phyloP scores from a whole-genome alignment of 768 basidiomycete species.

The Trametopsis cervina region DNA sequence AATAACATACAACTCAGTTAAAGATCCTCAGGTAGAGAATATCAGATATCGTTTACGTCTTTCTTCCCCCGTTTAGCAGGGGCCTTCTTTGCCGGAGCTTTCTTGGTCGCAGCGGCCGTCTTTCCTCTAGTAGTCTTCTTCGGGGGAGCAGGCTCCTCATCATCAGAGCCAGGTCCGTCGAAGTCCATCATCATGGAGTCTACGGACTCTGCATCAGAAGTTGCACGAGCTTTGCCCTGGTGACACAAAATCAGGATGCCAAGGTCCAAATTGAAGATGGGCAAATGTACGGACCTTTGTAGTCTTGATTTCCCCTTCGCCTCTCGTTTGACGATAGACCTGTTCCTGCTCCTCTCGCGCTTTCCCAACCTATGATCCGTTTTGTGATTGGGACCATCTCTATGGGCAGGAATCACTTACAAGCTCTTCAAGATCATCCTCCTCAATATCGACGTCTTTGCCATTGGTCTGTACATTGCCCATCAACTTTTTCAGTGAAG shows the following conservation, averaged over 20 bases:
- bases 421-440: constrained; percentile 68
- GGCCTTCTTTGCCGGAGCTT: constrained; percentile 28
- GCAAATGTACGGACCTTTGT: neutral
- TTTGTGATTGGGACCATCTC: neutral
- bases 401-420: constrained; percentile 32
- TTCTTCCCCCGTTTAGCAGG: constrained; percentile 48
- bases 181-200: constrained; percentile 81
- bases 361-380: constrained; percentile 44
- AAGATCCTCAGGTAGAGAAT: neutral
- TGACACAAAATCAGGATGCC: too few relatives aligned
- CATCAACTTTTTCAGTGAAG: constrained; percentile 53
- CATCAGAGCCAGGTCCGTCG: constrained; percentile 50
- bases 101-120: constrained; percentile 24
- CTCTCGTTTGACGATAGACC: constrained; percentile 30
- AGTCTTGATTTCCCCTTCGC: neutral
- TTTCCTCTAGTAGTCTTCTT: constrained; percentile 26
- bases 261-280: too few relatives aligned
- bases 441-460: constrained; percentile 57
- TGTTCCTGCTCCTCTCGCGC: constrained; percentile 68
- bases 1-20: constrained; percentile 6
- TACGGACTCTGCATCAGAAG: constrained; percentile 43
- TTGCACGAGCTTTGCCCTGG: constrained; percentile 44
- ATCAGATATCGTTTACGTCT: constrained; percentile 23
- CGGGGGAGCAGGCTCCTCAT: constrained; percentile 43
- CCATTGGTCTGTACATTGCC: constrained; percentile 61